Evolutionary conservation across 805 yeast species (phyloP).

Genomic region (Nakazawaea anatomiae): DNA sequence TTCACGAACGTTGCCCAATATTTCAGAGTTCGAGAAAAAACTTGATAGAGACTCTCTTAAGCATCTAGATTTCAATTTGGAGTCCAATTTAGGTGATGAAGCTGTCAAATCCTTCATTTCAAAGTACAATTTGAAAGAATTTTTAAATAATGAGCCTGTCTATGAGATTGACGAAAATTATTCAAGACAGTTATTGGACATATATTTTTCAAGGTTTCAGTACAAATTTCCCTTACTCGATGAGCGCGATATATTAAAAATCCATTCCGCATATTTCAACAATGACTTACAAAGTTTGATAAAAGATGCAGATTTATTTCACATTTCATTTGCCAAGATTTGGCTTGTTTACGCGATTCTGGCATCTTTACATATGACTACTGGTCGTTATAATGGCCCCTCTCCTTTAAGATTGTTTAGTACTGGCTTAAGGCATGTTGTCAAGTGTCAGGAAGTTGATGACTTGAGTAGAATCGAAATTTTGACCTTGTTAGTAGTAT

Average conservation of each 20-base stretch:
- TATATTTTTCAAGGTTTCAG: slow-evolving; percentile 50
- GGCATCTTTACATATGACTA: slow-evolving; percentile 46
- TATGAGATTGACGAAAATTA: slow-evolving; percentile 44
- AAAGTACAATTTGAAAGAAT: slow-evolving; percentile 41
- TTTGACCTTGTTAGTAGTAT: slow-evolving; percentile 44
- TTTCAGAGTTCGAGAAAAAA: slow-evolving; percentile 8
- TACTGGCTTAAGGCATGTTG: slow-evolving; percentile 51
- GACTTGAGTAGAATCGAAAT: slow-evolving; percentile 46
- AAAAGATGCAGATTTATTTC: slow-evolving; percentile 37
- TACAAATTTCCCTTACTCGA: slow-evolving; percentile 51
- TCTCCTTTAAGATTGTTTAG: slow-evolving; percentile 52
- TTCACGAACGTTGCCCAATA: slow-evolving; percentile 3
- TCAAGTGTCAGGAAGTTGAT: slow-evolving; percentile 35
- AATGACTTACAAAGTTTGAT: slow-evolving; percentile 24
- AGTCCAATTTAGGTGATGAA: slow-evolving; percentile 5
- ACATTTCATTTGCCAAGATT: slow-evolving; percentile 49
- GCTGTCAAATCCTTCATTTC: slow-evolving; percentile 22
- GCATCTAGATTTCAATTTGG: slow-evolving; percentile 9
- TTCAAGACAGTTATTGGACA: slow-evolving; percentile 45
- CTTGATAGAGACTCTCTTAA: slow-evolving; percentile 9
- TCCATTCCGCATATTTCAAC: slow-evolving; percentile 43
- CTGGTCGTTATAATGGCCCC: slow-evolving; percentile 51
- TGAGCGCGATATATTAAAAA: slow-evolving; percentile 43
- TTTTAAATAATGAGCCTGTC: slow-evolving; percentile 42
- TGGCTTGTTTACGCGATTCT: slow-evolving; percentile 49